Percentiles rank a stretch among this genome's conserved stretches.
phyloP scores from a whole-genome alignment of 1,139 yeast genomes.

The Hansenula lynferdii region DNA sequence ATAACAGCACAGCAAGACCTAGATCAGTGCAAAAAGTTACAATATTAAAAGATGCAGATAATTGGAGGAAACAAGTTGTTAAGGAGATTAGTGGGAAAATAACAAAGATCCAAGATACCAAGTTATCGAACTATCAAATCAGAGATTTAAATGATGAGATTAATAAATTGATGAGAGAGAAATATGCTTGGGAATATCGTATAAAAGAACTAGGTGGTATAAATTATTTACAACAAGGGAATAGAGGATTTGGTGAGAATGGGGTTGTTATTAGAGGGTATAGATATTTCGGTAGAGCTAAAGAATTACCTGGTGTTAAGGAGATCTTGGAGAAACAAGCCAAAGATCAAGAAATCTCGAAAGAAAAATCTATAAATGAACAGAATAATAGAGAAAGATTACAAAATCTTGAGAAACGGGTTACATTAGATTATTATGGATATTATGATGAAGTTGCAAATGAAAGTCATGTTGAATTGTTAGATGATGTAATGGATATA shows the following conservation, averaged over 20 bases:
- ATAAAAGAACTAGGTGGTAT: slow-evolving; percentile 67
- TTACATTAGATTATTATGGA: slow-evolving; percentile 44
- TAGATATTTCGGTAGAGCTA: slow-evolving; percentile 80
- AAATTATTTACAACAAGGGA: slow-evolving; percentile 37
- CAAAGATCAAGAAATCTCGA: too few relatives aligned
- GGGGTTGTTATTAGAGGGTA: slow-evolving; percentile 17
- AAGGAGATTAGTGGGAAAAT: slow-evolving; percentile 61
- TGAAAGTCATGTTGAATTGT: slow-evolving; percentile 25
- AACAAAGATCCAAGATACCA: slow-evolving; percentile 59
- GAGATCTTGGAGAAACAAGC: slow-evolving; percentile 36
- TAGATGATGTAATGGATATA: too few relatives aligned
- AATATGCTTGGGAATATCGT: slow-evolving; percentile 73
- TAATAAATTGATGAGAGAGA: slow-evolving; percentile 64
- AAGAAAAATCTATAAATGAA: slow-evolving; percentile 18
- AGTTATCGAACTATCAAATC: slow-evolving; percentile 54
- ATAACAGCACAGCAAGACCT: slow-evolving; percentile 59
- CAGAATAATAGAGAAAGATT: slow-evolving; percentile 15
- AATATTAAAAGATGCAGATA: slow-evolving; percentile 64
- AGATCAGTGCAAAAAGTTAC: slow-evolving; percentile 49
- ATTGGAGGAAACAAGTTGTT: slow-evolving; percentile 64
- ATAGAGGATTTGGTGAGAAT: slow-evolving; percentile 17
- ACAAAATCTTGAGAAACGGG: slow-evolving; percentile 20
- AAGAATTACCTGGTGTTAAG: slow-evolving; percentile 75
- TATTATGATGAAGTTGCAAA: slow-evolving; percentile 31
- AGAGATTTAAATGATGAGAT: slow-evolving; percentile 75